Percentiles rank a stretch among this genome's conserved stretches.
Evolutionary conservation across 2,329 filamentous ascomycete species (phyloP).

Genomic region (Rasamsonia emersonii): DNA sequence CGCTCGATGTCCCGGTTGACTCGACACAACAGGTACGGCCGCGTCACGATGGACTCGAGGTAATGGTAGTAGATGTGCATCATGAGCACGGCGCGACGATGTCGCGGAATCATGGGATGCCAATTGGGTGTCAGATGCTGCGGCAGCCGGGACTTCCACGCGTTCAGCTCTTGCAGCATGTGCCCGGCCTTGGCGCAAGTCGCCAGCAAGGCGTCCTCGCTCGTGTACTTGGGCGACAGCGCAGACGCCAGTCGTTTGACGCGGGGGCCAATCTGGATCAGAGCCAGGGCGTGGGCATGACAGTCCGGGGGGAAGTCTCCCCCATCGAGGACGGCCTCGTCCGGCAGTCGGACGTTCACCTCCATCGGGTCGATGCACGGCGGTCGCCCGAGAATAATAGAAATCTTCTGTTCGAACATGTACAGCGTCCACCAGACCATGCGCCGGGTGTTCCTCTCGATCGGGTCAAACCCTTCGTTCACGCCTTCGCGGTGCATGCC

Average conservation of each 20-base stretch:
- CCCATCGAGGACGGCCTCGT: slow-evolving; percentile 18
- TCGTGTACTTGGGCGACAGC: slow-evolving; percentile 3
- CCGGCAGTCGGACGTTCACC: slow-evolving; percentile 25
- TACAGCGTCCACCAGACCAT: slow-evolving; percentile 32
- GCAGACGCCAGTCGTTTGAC: slow-evolving; percentile 6
- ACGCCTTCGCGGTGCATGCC: slow-evolving; percentile 19
- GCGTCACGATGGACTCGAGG: slow-evolving; percentile 24
- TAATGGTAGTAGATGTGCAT: slow-evolving; percentile 27
- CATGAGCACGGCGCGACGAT: slow-evolving; percentile 20
- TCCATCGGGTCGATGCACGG: slow-evolving; percentile 28
- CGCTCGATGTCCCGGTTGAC: slow-evolving; percentile 6
- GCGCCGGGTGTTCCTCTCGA: slow-evolving; percentile 28
- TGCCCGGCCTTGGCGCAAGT: slow-evolving; percentile 2
- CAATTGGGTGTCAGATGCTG: slow-evolving; percentile 14
- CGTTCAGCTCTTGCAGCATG: slow-evolving; percentile 14
- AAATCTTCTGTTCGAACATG: slow-evolving; percentile 29
- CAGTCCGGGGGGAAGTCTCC: slow-evolving; percentile 22
- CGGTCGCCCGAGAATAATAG: slow-evolving; percentile 28
- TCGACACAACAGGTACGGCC: slow-evolving; percentile 18
- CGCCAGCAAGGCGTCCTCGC: slow-evolving; percentile 2
- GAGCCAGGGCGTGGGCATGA: slow-evolving; percentile 18
- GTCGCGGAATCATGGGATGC: slow-evolving; percentile 1
- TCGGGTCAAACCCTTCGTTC: slow-evolving; percentile 20
- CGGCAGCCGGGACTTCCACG: slow-evolving; percentile 17
- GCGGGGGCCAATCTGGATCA: slow-evolving; percentile 15